Evolutionary conservation across 2,329 filamentous ascomycete genomes (phyloP).

Genomic region (Geosmithia putterillii): DNA sequence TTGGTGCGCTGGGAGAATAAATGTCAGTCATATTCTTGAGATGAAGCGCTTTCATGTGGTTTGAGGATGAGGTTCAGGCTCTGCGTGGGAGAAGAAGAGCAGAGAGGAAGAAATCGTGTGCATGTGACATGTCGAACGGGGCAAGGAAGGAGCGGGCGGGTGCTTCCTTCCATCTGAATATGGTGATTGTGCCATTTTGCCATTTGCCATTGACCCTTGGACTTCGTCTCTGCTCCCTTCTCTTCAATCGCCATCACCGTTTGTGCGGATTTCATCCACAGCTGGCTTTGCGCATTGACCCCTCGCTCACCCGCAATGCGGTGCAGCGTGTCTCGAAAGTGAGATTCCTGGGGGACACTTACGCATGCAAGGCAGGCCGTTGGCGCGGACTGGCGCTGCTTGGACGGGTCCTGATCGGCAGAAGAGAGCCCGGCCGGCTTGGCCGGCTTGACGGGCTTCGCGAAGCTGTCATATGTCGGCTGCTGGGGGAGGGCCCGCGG

Average conservation of each 20-base stretch:
- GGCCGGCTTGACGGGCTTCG: neutral
- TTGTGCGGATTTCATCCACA: too few relatives aligned
- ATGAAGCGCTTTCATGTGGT: too few relatives aligned
- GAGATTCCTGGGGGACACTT: conserved; percentile 14
- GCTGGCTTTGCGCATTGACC: too few relatives aligned
- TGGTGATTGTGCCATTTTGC: neutral
- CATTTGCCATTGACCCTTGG: neutral
- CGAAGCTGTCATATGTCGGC: neutral
- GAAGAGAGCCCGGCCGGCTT: neutral
- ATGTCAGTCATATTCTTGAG: neutral
- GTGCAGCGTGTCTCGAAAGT: neutral
- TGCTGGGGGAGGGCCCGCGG: neutral
- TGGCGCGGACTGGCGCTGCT: conserved; percentile 21
- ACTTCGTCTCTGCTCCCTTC: neutral
- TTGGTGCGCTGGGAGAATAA: conserved; percentile 34
- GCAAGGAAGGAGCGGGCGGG: neutral
- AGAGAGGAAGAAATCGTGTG: neutral
- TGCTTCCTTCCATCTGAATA: neutral
- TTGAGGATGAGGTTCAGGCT: neutral
- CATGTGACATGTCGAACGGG: neutral
- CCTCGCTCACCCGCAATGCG: neutral
- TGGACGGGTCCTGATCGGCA: neutral
- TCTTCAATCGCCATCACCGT: too few relatives aligned
- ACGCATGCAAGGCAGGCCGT: conserved; percentile 45
- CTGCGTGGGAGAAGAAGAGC: too few relatives aligned